Percentiles rank a stretch among this genome's conserved stretches.
Evolutionary conservation across 495 filamentous ascomycete genomes (phyloP).

Genomic region (Astrothelium macrocarpum): DNA sequence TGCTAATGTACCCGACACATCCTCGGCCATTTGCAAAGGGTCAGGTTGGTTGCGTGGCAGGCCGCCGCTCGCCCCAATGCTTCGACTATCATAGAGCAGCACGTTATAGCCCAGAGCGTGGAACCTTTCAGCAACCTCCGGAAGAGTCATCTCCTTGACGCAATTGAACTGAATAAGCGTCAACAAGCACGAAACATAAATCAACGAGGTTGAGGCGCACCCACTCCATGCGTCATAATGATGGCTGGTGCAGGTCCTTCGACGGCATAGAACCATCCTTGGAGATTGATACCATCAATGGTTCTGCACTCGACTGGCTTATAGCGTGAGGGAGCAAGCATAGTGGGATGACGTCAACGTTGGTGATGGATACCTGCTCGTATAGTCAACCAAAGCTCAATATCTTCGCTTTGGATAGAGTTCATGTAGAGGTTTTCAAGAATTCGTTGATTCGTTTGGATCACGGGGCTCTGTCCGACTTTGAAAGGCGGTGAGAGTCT

Average conservation of each 20-base stretch:
- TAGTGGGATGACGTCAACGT: no score
- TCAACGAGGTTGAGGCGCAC: background rate
- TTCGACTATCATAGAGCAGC: conserved; percentile 37
- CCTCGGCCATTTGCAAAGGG: conserved; percentile 29
- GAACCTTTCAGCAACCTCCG: conserved; percentile 32
- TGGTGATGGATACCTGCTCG: no score
- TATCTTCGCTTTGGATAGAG: no score
- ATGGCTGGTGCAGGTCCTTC: background rate
- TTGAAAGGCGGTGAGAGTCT: no score
- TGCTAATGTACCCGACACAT: conserved; percentile 23
- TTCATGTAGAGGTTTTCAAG: no score
- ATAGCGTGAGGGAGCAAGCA: background rate
- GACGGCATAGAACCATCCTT: background rate
- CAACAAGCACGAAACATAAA: background rate
- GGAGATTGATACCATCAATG: background rate
- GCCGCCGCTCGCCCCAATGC: conserved; percentile 34
- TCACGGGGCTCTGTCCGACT: no score
- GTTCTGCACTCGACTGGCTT: background rate
- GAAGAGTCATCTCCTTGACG: conserved; percentile 35
- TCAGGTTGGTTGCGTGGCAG: conserved; percentile 36
- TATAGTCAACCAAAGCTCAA: no score
- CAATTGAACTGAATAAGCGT: conserved; percentile 34
- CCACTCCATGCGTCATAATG: background rate
- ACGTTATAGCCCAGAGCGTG: conserved; percentile 32
- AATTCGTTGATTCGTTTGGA: no score